These are phyloP conservation scores for Adansonia madagascariensis DNA, from an alignment of 441 rosid species.

Conservation along the genomic window DNA sequence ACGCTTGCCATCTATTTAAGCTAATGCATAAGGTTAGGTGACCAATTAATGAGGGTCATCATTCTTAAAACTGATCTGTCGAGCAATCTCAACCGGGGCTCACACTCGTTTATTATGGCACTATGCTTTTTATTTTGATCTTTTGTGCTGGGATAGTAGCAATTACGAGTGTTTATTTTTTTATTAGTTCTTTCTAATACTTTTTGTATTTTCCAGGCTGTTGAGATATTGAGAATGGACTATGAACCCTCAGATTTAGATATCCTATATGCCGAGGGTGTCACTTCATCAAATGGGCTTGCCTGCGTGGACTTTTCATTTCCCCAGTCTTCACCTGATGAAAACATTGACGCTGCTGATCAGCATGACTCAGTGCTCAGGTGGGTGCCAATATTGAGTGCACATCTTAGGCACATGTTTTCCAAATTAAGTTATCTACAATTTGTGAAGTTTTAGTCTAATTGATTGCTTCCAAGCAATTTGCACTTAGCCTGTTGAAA, in stretches of 20 bases:
- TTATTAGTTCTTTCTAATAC: not conserved
- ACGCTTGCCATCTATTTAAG: slow-evolving; percentile 14
- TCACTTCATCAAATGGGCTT: slow-evolving; percentile 94
- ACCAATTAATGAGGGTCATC: not conserved
- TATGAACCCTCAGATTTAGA: slow-evolving; percentile 94
- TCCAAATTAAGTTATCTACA: not conserved
- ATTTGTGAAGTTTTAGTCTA: slow-evolving; percentile 10
- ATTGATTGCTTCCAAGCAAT: not conserved
- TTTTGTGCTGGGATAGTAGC: not conserved
- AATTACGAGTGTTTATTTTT: not conserved
- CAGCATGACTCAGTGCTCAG: slow-evolving; percentile 74
- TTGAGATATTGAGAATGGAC: slow-evolving; percentile 72
- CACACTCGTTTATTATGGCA: not conserved
- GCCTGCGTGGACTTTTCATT: slow-evolving; percentile 87
- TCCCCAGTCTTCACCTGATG: slow-evolving; percentile 68
- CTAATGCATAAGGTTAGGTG: slow-evolving; percentile 5
- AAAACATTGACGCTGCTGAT: slow-evolving; percentile 62
- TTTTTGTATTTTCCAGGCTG: slow-evolving; percentile 54
- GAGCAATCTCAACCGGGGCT: slow-evolving; percentile 15
- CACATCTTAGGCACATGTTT: not conserved
- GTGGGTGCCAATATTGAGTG: slow-evolving; percentile 41
- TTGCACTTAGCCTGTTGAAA: not conserved
- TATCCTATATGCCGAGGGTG: slow-evolving; percentile 93
- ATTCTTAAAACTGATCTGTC: not conserved
- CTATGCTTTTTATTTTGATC: not conserved